Conservation (phyloP, 2,329 filamentous ascomycete genomes). For the Didymella sp. region DNA sequence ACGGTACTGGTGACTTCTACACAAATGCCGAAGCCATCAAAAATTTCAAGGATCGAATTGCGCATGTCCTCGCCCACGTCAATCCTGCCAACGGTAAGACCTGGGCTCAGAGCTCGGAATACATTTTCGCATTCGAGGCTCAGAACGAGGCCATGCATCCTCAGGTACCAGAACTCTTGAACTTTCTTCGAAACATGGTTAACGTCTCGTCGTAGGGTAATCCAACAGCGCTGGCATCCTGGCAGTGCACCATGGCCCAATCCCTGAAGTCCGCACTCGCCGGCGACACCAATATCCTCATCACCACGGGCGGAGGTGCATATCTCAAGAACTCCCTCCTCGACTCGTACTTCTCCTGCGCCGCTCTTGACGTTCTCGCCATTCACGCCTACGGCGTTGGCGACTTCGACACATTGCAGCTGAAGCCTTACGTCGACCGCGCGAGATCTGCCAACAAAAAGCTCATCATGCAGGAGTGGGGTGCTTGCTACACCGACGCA, state of each 20-base stretch:
- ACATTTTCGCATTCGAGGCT: conserved; percentile 26
- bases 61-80: conserved; percentile 17
- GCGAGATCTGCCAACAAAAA: conserved; percentile 6
- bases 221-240: conserved; percentile 12
- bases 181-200: neutral
- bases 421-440: conserved; percentile 8
- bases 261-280: conserved; percentile 2
- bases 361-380: conserved; percentile 14
- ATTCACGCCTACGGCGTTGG: conserved; percentile 17
- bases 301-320: conserved; percentile 16
- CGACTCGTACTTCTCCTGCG: conserved; percentile 13
- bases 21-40: conserved; percentile 17
- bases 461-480: conserved; percentile 21
- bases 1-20: conserved; percentile 24
- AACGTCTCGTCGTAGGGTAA: neutral
- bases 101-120: conserved; percentile 20
- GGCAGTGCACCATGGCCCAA: conserved; percentile 20
- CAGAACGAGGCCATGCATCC: conserved; percentile 25
- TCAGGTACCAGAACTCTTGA: neutral
- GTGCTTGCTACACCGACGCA: conserved; percentile 14
- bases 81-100: conserved; percentile 18
- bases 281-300: conserved; percentile 8
- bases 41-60: conserved; percentile 18
- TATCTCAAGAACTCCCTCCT: conserved; percentile 15
- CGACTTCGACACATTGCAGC: conserved; percentile 7